A percentile compares a stretch with the other conserved stretches of the same genome.
phyloP scores from a whole-genome alignment of 2,329 filamentous ascomycete species.

The Diaporthe citri region DNA sequence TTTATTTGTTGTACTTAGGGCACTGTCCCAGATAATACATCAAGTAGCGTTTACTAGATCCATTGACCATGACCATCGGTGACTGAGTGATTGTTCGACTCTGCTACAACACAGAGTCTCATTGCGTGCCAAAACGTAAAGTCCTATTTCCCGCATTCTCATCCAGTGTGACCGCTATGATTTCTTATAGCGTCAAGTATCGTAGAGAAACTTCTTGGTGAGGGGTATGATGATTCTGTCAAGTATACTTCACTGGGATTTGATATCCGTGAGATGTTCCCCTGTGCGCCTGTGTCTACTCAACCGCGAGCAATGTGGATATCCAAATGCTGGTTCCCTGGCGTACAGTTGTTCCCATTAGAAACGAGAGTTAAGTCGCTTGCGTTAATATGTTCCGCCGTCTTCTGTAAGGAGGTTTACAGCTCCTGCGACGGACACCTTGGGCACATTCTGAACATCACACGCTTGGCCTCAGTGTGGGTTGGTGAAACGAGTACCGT shows the following conservation, averaged over 20 bases:
- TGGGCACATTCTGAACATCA: no score
- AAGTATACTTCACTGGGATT: no score
- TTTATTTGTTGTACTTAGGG: not conserved
- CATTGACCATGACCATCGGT: not conserved
- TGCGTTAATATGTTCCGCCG: not conserved
- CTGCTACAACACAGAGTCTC: not conserved
- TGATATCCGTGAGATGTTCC: no score
- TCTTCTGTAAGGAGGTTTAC: no score
- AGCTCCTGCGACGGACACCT: no score
- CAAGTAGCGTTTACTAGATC: constrained; percentile 5
- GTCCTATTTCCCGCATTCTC: not conserved
- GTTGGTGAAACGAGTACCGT: no score
- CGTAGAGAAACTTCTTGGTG: not conserved
- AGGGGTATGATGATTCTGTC: no score
- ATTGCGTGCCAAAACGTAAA: not conserved
- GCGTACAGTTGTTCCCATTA: not conserved
- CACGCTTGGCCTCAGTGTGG: no score
- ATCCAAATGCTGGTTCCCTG: not conserved
- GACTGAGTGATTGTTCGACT: not conserved
- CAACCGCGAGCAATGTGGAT: not conserved
- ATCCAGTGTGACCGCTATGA: not conserved
- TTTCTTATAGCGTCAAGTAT: not conserved
- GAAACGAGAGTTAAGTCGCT: not conserved
- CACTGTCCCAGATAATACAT: not conserved
- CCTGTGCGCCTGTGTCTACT: not conserved